Conservation (phyloP, 2,329 filamentous ascomycete species). For the Xylaria sp. region DNA sequence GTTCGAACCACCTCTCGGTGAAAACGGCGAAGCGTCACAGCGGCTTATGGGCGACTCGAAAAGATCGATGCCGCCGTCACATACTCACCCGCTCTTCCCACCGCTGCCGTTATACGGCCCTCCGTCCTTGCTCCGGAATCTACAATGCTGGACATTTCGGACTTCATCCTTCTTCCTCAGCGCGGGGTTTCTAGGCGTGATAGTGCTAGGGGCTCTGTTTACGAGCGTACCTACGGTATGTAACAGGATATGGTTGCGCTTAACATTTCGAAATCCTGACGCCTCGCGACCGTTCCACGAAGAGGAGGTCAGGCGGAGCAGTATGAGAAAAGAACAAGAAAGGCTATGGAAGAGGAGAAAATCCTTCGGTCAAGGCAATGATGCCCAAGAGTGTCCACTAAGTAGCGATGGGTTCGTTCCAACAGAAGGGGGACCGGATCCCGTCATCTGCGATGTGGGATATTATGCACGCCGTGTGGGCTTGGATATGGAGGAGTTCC, state of each 20-base stretch:
- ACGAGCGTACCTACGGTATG: slow-evolving; percentile 69
- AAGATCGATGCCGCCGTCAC: slow-evolving; percentile 68
- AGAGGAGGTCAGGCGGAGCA: slow-evolving; percentile 73
- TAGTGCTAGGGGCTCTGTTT: slow-evolving; percentile 79
- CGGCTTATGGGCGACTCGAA: slow-evolving; percentile 60
- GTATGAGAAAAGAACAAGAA: slow-evolving; percentile 66
- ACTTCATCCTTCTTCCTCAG: slow-evolving; percentile 79
- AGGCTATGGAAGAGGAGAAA: slow-evolving; percentile 69
- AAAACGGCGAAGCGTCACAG: slow-evolving; percentile 53
- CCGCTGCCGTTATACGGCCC: slow-evolving; percentile 85
- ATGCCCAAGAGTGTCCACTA: slow-evolving; percentile 56
- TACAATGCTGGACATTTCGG: slow-evolving; percentile 75
- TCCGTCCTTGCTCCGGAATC: slow-evolving; percentile 70
- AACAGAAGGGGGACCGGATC: slow-evolving; percentile 83
- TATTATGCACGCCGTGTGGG: slow-evolving; percentile 92
- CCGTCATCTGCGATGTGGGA: slow-evolving; percentile 78
- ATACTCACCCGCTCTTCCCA: slow-evolving; percentile 85
- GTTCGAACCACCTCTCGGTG: slow-evolving; percentile 32
- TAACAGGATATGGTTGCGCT: slow-evolving; percentile 60
- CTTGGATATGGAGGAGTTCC: slow-evolving; percentile 82
- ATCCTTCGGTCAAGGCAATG: slow-evolving; percentile 51
- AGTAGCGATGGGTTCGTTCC: slow-evolving; percentile 71
- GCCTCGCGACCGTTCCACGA: slow-evolving; percentile 73
- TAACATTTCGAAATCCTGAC: slow-evolving; percentile 71
- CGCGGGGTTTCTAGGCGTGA: slow-evolving; percentile 77